A percentile compares a stretch with the other conserved stretches of the same genome.
Evolutionary conservation across 2,329 filamentous ascomycete genomes (phyloP).

Genomic region (Apiospora malaysiana): DNA sequence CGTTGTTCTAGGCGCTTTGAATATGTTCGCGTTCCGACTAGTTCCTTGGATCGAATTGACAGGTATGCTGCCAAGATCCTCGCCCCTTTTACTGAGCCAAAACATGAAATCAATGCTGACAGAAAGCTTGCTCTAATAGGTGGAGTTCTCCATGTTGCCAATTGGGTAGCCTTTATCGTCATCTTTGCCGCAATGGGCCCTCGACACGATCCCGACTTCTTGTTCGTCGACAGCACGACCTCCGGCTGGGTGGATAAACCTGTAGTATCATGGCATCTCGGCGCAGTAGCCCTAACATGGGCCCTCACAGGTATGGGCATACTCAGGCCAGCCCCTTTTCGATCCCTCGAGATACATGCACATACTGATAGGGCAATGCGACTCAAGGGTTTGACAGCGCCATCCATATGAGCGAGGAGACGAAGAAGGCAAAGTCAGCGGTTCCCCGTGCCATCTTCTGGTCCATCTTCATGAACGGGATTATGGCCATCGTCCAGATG

Average conservation of each 20-base stretch:
- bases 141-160: slow-evolving; percentile 7
- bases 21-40: slow-evolving; percentile 7
- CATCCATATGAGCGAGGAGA: slow-evolving; percentile 54
- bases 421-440: slow-evolving; percentile 49
- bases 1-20: neutral
- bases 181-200: slow-evolving; percentile 11
- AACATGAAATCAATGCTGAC: neutral
- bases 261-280: neutral
- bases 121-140: neutral
- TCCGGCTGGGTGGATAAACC: neutral
- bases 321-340: neutral
- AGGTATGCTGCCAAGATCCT: neutral
- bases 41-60: slow-evolving; percentile 7
- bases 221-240: neutral
- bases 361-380: neutral
- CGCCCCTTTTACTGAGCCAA: neutral
- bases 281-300: neutral
- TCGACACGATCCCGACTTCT: neutral
- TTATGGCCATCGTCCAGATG: slow-evolving; percentile 47
- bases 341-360: no score
- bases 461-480: slow-evolving; percentile 48
- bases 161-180: slow-evolving; percentile 5
- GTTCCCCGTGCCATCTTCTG: slow-evolving; percentile 52
- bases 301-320: neutral
- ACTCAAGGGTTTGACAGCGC: slow-evolving; percentile 51